Percentiles rank a stretch among this genome's conserved stretches.
phyloP scores from a whole-genome alignment of 495 filamentous ascomycete genomes.

The Podospora anserina region DNA sequence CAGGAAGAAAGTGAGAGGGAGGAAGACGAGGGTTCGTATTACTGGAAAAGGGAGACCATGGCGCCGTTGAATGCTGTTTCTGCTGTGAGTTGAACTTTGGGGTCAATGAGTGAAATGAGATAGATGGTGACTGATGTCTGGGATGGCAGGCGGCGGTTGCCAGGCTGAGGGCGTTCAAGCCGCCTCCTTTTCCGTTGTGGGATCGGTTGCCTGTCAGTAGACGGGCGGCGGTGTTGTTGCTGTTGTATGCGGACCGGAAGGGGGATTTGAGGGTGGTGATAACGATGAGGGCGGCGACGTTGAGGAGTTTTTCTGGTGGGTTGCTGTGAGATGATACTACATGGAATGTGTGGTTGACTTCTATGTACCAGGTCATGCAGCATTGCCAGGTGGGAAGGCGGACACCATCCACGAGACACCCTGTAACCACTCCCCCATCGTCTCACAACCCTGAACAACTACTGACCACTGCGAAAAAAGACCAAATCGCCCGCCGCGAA shows the following conservation, averaged over 20 bases:
- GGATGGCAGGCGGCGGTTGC: constrained; percentile 64
- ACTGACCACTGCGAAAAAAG: constrained; percentile 26
- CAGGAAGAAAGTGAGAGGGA: constrained; percentile 11
- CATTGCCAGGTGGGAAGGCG: constrained; percentile 75
- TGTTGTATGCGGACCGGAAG: constrained; percentile 75
- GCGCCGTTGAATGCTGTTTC: constrained; percentile 55
- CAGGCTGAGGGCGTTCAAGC: constrained; percentile 67
- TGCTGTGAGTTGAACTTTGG: constrained; percentile 43
- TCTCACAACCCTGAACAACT: neutral
- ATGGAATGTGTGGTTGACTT: neutral
- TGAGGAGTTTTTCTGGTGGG: constrained; percentile 58
- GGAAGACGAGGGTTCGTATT: constrained; percentile 36
- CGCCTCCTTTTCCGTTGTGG: constrained; percentile 54
- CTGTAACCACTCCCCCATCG: constrained; percentile 29
- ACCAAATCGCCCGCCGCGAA: constrained; percentile 81
- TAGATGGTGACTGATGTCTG: neutral
- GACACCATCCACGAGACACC: constrained; percentile 48
- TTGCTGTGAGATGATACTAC: neutral
- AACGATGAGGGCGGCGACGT: constrained; percentile 74
- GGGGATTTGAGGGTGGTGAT: constrained; percentile 80
- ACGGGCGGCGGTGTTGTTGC: constrained; percentile 77
- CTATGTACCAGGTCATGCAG: constrained; percentile 63
- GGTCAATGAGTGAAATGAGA: neutral
- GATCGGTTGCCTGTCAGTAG: constrained; percentile 62
- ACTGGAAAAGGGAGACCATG: constrained; percentile 54